Evolutionary conservation across 805 yeast species (phyloP), one percentile per base, ranked within the genome.

Genomic region (Cyberlindnera mycetangii): DNA sequence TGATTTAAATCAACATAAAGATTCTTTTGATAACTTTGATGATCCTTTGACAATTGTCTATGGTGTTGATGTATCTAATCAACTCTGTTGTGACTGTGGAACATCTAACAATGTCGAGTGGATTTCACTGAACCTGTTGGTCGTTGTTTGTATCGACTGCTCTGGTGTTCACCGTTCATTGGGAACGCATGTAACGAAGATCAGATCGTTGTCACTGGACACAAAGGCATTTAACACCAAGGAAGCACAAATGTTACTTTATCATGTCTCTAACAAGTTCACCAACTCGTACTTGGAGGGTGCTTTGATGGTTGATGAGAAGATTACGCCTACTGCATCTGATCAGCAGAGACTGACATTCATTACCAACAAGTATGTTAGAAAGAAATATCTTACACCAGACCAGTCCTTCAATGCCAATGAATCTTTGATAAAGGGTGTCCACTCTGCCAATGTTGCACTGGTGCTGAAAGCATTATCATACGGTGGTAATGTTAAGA

Each of bases 151-250:
- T 63, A 82, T 88, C 36, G 80, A 82, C 40, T 90, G 98, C 56
- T 81, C 96, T 0, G 89, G 95, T 0, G 81, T 83, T n/a, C 97
- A 90, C 62, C 71, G 97, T 44, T 81, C 88, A 17, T 64, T 92
- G 59, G 97, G 97, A 0, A 74, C 95, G 0, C 89, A 85, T 51
- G 73, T 89, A 5, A 78, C 93, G 7, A 88, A 85, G 59, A 78
- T 90, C 4, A 72, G 87, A 50, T 87, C 96, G 1, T 68, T 90
- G 42, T 82, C 78, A n/a, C 67, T 87, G 36, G 97, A 90, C 60
- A 75, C 76, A 22, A 64, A 62, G 6, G 63, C 74, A 1, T 76
- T 68, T 17, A 74, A 82, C 54, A 76, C 79, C 3, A 69, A 70
- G 12, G 97, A 89, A 53, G 59, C 77, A 5, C 66, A 75, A 14